Percentiles rank a stretch among this genome's conserved stretches.
These are phyloP conservation scores for Candida xiaguanensis DNA, from an alignment of 805 yeast genomes.

Conservation along the genomic window DNA sequence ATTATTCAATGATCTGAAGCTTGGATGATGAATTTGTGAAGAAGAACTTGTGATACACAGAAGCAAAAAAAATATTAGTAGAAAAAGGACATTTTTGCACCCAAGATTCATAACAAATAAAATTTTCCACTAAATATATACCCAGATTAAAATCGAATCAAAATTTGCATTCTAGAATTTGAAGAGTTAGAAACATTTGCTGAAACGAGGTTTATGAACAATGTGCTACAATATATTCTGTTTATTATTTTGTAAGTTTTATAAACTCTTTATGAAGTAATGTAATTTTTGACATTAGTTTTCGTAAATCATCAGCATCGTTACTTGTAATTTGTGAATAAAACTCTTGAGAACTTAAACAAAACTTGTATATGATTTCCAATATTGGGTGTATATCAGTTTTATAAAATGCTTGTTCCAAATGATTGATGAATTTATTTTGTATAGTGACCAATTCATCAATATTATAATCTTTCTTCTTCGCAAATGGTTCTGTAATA, in stretches of 20 bases:
- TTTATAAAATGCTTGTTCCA: neutral
- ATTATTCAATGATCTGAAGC: no score
- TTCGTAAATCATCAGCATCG: constrained; percentile 1
- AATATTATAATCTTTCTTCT: constrained; percentile 4
- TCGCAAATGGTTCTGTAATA: constrained; percentile 20
- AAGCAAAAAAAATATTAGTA: no score
- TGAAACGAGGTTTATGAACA: no score
- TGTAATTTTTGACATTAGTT: constrained; percentile 6
- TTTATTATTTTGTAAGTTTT: neutral
- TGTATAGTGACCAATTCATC: constrained; percentile 3
- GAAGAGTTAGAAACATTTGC: neutral
- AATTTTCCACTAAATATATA: no score
- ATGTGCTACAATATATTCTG: no score
- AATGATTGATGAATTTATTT: constrained; percentile 5
- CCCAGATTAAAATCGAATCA: no score
- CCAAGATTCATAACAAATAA: no score
- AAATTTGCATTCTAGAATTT: no score
- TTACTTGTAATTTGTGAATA: neutral
- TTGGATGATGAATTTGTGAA: no score
- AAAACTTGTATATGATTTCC: constrained; percentile 1
- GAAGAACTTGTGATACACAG: no score
- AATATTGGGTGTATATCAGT: neutral
- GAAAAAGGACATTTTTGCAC: no score
- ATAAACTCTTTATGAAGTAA: neutral
- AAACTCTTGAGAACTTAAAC: neutral